A percentile compares a stretch with the other conserved stretches of the same genome.
phyloP scores from a whole-genome alignment of 768 basidiomycete genomes.

The Mrakia hoshinonis region DNA sequence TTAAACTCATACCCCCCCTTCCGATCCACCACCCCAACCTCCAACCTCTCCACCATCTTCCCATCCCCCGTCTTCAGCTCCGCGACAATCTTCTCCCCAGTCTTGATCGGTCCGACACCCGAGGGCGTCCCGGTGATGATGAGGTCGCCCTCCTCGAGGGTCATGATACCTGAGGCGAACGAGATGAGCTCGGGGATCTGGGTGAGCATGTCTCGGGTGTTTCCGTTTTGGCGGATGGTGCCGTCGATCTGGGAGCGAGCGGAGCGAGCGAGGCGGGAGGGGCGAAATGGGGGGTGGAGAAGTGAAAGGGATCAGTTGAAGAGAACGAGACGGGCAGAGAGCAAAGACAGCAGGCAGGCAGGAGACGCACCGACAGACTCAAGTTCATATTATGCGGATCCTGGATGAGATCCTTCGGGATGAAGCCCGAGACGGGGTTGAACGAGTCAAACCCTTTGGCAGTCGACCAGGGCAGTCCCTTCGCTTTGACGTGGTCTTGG shows the following conservation, averaged over 20 bases:
- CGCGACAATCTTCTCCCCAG: slow-evolving; percentile 74
- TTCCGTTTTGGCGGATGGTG: slow-evolving; percentile 69
- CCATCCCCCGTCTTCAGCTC: slow-evolving; percentile 49
- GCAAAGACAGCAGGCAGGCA: not conserved
- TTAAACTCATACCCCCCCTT: slow-evolving; percentile 61
- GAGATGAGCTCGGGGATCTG: slow-evolving; percentile 76
- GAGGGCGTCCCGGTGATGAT: slow-evolving; percentile 81
- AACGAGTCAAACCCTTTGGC: slow-evolving; percentile 86
- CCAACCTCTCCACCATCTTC: slow-evolving; percentile 52
- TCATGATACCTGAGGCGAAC: slow-evolving; percentile 92
- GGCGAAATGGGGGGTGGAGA: not conserved
- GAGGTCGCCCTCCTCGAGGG: slow-evolving; percentile 92
- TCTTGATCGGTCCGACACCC: slow-evolving; percentile 68
- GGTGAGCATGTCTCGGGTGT: slow-evolving; percentile 85
- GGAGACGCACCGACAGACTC: slow-evolving; percentile 55
- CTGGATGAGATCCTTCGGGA: slow-evolving; percentile 59
- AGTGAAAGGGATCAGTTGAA: not conserved
- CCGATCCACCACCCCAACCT: slow-evolving; percentile 59
- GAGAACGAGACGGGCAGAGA: not conserved
- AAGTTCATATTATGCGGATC: slow-evolving; percentile 71
- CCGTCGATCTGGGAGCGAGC: slow-evolving; percentile 92
- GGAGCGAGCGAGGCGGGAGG: not conserved
- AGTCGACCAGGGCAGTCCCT: slow-evolving; percentile 82
- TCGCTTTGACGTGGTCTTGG: slow-evolving; percentile 84
- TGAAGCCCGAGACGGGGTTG: slow-evolving; percentile 77